phyloP scores from a whole-genome alignment of 352 stramenopile genomes.

The Pythium monospermum region DNA sequence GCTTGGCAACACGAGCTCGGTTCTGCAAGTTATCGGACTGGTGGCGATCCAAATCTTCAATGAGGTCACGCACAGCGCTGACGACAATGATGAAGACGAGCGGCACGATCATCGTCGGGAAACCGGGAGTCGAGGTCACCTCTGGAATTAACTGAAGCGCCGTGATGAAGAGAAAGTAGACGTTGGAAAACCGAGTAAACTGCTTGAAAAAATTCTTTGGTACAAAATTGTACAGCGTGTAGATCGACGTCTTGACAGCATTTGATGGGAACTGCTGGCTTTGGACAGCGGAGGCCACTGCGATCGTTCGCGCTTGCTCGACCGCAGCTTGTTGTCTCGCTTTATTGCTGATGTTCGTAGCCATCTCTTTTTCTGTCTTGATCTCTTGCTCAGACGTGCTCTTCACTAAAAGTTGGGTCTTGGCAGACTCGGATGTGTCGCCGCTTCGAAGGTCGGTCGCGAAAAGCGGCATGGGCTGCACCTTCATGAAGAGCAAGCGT shows the following conservation, averaged over 20 bases:
- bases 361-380: background rate
- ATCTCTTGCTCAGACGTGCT: too few species aligned
- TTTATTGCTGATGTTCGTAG: background rate
- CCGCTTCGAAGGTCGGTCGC: background rate
- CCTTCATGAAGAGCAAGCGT: background rate
- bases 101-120: slow-evolving; percentile 80
- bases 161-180: slow-evolving; percentile 90
- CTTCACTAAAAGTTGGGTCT: too few species aligned
- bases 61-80: slow-evolving; percentile 64
- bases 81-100: slow-evolving; percentile 85
- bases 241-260: slow-evolving; percentile 51
- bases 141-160: slow-evolving; percentile 74
- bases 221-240: slow-evolving; percentile 57
- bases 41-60: slow-evolving; percentile 82
- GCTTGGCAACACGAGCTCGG: slow-evolving; percentile 18
- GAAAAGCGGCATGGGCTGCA: background rate
- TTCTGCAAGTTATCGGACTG: slow-evolving; percentile 68
- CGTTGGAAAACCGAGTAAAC: slow-evolving; percentile 83
- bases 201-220: slow-evolving; percentile 76
- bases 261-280: slow-evolving; percentile 35
- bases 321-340: background rate
- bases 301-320: slow-evolving; percentile 19
- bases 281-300: slow-evolving; percentile 20
- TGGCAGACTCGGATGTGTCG: too few species aligned
- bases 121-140: slow-evolving; percentile 77